Base-by-base conservation (phyloP, 805 yeast genomes). In the Helenozyma rhizophorensis region DNA sequence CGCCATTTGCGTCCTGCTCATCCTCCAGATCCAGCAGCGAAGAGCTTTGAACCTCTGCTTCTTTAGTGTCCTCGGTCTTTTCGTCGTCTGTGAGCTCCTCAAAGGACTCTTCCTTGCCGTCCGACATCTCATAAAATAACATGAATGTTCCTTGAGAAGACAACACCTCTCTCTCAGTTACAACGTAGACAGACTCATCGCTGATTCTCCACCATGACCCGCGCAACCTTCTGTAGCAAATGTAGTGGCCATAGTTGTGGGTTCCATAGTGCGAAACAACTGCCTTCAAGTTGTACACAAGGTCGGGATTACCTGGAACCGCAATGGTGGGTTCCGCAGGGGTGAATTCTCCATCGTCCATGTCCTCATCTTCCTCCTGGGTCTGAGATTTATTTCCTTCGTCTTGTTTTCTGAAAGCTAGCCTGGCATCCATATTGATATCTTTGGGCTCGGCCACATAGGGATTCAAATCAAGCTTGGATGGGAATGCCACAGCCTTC, bases 201-300 rank as follows among this genome's bases (percentile, higher is more conserved):
- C 93, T 82, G 13, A 89, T 81, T 54, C 96, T 75, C 95, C 96
- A 89, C 98, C 98, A 90, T 9, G 78, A 70, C 2, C 89, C 93
- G 45, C 95, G 74, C 37, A 65, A 72, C 50, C 78, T 81, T 51
- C 97, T 76, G 62, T 75, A 90, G 25, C 94, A 87, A 40, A 90
- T 84, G 54, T 90, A 90, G 58, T 90, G 98, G n/a, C 98, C 98
- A 54, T 87, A 93, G 49, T 90, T 88, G 49, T 93, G 97, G 1
- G 96, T 83, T 30, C 98, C 98, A 55, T 82, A 89, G 58, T 90
- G 98, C 1, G 90, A 80, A 27, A 90, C 84, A 1, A 85, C 93
- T 1, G 96, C 85, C 51, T 84, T 84, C 40, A 90, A 68, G 24
- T 78, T 70, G 56, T 90, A 90, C 3, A 70, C 62, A 27, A 82